Conservation (phyloP, 129 eudicot species). For the Sambucus nigra region DNA sequence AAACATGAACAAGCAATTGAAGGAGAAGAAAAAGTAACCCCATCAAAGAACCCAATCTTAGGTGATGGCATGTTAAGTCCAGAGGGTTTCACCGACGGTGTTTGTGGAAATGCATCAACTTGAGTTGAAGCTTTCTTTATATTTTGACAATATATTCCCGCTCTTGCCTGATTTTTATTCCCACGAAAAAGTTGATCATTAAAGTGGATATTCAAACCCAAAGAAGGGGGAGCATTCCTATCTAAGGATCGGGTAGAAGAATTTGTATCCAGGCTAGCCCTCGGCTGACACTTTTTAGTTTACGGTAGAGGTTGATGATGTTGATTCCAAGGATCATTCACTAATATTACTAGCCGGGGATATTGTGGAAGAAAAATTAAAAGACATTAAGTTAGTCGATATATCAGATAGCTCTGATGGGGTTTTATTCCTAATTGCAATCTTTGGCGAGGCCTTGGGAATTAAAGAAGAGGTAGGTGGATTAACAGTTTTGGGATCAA, state of each 20-base stretch:
- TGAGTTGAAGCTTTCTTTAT: slow-evolving; percentile 15
- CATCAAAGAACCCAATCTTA: slow-evolving; percentile 88
- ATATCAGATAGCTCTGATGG: slow-evolving; percentile 21
- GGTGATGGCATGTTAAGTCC: slow-evolving; percentile 91
- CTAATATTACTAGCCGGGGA: slow-evolving; percentile 90
- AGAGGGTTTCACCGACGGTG: slow-evolving; percentile 54
- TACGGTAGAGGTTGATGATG: slow-evolving; percentile 46
- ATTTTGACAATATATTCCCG: slow-evolving; percentile 8
- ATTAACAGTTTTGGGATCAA: slow-evolving; percentile 23
- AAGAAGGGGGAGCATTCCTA: slow-evolving; percentile 17
- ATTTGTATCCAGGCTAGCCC: slow-evolving; percentile 36
- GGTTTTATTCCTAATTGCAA: slow-evolving; percentile 26
- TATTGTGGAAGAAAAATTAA: slow-evolving; percentile 43
- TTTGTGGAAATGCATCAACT: slow-evolving; percentile 31
- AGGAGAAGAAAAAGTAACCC: slow-evolving; percentile 47
- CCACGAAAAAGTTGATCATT: slow-evolving; percentile 19
- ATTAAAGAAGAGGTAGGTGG: slow-evolving; percentile 26
- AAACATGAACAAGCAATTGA: background rate
- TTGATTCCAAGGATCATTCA: slow-evolving; percentile 75
- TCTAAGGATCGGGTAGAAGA: slow-evolving; percentile 33
- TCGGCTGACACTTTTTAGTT: slow-evolving; percentile 32
- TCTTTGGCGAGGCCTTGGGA: slow-evolving; percentile 37
- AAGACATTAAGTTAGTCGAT: slow-evolving; percentile 25
- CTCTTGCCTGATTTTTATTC: slow-evolving; percentile 13
- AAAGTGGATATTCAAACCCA: slow-evolving; percentile 17